Conservation (phyloP, 257 asterid species). For the Linaria vulgaris region DNA sequence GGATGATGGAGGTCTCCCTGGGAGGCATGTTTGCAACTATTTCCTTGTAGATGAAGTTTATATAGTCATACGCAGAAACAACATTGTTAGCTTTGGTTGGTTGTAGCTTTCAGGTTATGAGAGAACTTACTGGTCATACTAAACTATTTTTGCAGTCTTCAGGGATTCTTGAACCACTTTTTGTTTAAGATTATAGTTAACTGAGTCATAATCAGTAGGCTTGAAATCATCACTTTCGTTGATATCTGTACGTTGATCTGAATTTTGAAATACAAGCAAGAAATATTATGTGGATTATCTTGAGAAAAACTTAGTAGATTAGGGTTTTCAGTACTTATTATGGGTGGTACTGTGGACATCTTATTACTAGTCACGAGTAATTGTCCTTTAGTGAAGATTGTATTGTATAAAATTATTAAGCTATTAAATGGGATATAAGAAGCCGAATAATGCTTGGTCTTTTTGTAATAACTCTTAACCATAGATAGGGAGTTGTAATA, state of each 20-base stretch:
- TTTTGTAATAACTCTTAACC: neutral
- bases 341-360: neutral
- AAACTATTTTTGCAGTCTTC: no score
- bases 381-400: neutral
- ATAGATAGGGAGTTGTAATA: neutral
- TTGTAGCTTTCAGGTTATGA: no score
- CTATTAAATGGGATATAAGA: neutral
- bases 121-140: no score
- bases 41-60: conserved; percentile 10
- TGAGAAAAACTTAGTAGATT: neutral
- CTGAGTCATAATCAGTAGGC: neutral
- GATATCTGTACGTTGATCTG: neutral
- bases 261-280: neutral
- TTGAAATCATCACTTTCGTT: neutral
- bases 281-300: neutral
- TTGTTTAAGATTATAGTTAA: neutral
- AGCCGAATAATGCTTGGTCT: neutral
- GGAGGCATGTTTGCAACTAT: neutral
- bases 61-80: neutral
- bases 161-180: no score
- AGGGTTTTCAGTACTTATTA: neutral
- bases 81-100: neutral
- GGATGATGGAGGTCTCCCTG: neutral
- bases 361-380: neutral
- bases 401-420: neutral